Evolutionary conservation across 169 alveolate species (phyloP).

Genomic region (Cryptosporidium ryanae): DNA sequence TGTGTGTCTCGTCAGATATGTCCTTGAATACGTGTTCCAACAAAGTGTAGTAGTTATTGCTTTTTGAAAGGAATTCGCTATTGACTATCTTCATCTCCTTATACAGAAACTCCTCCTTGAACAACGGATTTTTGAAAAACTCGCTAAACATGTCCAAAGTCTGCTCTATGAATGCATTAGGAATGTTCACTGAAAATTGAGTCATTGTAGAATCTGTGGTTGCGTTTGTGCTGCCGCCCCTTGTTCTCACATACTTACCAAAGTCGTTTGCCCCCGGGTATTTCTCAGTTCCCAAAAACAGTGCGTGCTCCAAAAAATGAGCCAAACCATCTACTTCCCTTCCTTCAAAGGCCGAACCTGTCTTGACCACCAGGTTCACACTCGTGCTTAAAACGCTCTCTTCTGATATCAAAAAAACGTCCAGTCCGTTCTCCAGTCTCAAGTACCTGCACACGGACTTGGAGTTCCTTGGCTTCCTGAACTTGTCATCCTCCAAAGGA

Average conservation of each 20-base stretch:
- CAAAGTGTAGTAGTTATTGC: conserved; percentile 20
- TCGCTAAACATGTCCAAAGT: conserved; percentile 46
- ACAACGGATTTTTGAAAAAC: conserved; percentile 52
- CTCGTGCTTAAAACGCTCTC: background rate
- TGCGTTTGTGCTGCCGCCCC: conserved; percentile 85
- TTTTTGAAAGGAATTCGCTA: conserved; percentile 38
- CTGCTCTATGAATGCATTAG: conserved; percentile 24
- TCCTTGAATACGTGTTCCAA: conserved; percentile 30
- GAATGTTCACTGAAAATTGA: conserved; percentile 25
- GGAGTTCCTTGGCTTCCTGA: conserved; percentile 10
- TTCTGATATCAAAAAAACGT: conserved; percentile 19
- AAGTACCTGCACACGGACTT: background rate
- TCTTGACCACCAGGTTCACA: conserved; percentile 23
- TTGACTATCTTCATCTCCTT: conserved; percentile 41
- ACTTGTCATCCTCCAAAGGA: conserved; percentile 22
- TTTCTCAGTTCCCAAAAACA: conserved; percentile 87
- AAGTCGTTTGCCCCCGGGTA: conserved; percentile 82
- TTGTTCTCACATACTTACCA: conserved; percentile 75
- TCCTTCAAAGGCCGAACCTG: conserved; percentile 57
- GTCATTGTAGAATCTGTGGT: conserved; percentile 46
- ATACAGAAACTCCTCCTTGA: conserved; percentile 9
- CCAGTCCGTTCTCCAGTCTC: conserved; percentile 30
- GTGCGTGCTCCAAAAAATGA: conserved; percentile 88
- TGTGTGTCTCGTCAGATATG: conserved; percentile 33
- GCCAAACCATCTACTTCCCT: conserved; percentile 83